Percentiles rank a stretch among this genome's conserved stretches.
Conservation (phyloP, 2,329 filamentous ascomycete species). For the Stromatinia cepivora region DNA sequence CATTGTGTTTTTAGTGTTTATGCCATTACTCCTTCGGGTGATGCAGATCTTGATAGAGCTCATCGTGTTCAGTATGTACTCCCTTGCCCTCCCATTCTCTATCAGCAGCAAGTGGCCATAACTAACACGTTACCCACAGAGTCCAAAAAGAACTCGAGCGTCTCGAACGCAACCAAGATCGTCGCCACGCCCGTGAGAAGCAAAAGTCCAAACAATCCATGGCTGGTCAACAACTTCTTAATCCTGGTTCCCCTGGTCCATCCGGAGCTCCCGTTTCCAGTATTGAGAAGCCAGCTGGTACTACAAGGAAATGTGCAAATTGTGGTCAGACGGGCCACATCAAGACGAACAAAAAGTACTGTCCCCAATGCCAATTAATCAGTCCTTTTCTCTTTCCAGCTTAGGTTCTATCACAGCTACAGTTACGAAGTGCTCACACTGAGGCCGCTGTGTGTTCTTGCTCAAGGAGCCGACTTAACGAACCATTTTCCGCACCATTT, state of each 20-base stretch:
- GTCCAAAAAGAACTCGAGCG: conserved; percentile 76
- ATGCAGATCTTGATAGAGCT: conserved; percentile 64
- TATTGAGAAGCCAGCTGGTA: conserved; percentile 58
- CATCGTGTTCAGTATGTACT: conserved; percentile 55
- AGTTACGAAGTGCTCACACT: conserved; percentile 1
- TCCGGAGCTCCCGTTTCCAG: conserved; percentile 46
- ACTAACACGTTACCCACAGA: conserved; percentile 43
- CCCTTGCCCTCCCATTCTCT: not conserved
- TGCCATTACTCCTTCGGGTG: conserved; percentile 63
- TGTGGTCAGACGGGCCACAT: conserved; percentile 97
- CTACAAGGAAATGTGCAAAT: conserved; percentile 92
- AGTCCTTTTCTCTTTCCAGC: conserved; percentile 17
- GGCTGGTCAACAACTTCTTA: conserved; percentile 29
- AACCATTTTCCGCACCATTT: not conserved
- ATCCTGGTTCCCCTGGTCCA: conserved; percentile 46
- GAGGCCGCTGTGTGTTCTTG: conserved; percentile 22
- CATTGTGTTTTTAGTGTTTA: conserved; percentile 49
- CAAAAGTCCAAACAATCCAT: conserved; percentile 62
- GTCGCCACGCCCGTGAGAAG: conserved; percentile 85
- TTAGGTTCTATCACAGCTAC: conserved; percentile 12
- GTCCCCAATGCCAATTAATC: conserved; percentile 25
- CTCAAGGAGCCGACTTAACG: conserved; percentile 19
- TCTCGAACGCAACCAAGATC: conserved; percentile 87
- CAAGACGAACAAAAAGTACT: conserved; percentile 97
- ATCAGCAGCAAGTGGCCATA: not conserved